Evolutionary conservation across 2,329 filamentous ascomycete genomes (phyloP).

Genomic region (Daldinia sp.): DNA sequence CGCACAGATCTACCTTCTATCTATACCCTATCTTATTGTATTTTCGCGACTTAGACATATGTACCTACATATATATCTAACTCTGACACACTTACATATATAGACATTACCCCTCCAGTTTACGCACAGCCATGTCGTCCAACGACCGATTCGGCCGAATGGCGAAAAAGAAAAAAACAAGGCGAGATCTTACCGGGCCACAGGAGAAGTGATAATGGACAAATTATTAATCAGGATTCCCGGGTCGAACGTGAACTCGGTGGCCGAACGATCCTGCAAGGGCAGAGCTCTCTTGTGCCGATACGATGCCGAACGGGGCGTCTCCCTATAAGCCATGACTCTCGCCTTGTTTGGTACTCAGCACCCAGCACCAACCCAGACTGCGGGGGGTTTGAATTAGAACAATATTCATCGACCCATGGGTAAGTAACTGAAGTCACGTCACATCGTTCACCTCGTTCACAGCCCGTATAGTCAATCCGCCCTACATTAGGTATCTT

Average conservation of each 20-base stretch:
- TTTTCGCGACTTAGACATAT: neutral
- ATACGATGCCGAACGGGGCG: conserved; percentile 21
- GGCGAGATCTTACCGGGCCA: conserved; percentile 14
- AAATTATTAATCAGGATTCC: conserved; percentile 10
- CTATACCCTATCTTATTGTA: neutral
- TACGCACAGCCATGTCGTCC: neutral
- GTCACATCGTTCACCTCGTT: conserved; percentile 1
- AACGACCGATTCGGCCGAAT: conserved; percentile 6
- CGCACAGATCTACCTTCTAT: neutral
- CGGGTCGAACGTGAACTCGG: conserved; percentile 23
- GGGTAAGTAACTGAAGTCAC: neutral
- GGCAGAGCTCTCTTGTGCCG: conserved; percentile 27
- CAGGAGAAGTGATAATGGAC: conserved; percentile 4
- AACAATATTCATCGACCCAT: conserved; percentile 2
- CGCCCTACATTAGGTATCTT: neutral
- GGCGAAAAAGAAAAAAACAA: neutral
- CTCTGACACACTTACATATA: neutral
- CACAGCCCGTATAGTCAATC: conserved; percentile 2
- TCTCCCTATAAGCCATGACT: conserved; percentile 20
- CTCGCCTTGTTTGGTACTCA: neutral
- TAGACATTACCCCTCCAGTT: neutral
- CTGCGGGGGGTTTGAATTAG: conserved; percentile 5
- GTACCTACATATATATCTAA: neutral
- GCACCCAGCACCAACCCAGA: neutral
- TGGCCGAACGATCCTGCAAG: conserved; percentile 40